These are phyloP conservation scores for Pinus tabuliformis DNA, from an alignment of 75 land plant genomes.

Conservation along the genomic window DNA sequence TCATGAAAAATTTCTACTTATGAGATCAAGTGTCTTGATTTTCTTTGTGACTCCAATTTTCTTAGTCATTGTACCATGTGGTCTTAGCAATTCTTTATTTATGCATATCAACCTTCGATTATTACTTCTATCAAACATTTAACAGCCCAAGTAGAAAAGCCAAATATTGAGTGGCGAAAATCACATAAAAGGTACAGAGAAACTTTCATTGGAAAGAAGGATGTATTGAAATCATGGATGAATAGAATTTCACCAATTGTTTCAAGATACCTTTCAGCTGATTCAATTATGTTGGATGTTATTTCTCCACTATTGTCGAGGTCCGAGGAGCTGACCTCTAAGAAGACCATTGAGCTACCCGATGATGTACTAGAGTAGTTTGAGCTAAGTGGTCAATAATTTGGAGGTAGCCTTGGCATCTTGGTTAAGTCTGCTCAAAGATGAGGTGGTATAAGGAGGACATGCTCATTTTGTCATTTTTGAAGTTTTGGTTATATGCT, in stretches of 20 bases:
- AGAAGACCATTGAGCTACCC: no score
- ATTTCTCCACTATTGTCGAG: constrained; percentile 61
- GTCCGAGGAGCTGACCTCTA: no score
- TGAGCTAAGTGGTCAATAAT: no score
- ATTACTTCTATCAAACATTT: constrained; percentile 48
- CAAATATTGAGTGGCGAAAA: constrained; percentile 92
- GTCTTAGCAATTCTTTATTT: constrained; percentile 68
- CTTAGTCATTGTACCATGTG: constrained; percentile 37
- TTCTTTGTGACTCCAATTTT: constrained; percentile 69
- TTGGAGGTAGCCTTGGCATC: no score
- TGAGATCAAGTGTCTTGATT: constrained; percentile 75
- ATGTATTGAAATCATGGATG: constrained; percentile 71
- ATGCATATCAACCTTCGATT: constrained; percentile 76
- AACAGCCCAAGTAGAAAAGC: constrained; percentile 72
- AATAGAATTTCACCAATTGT: constrained; percentile 54
- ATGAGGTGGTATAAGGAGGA: no score
- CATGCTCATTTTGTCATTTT: no score
- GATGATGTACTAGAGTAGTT: no score
- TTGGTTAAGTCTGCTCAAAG: no score
- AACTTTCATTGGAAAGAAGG: constrained; percentile 54
- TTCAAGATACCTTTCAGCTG: constrained; percentile 59
- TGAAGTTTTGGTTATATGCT: no score
- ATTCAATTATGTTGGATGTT: constrained; percentile 65
- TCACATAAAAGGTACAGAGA: constrained; percentile 67
- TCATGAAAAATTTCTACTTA: constrained; percentile 82